Evolutionary conservation across 306 rosid genomes (phyloP), one percentile per base, ranked within the genome.

Genomic region (Casuarina equisetifolia): DNA sequence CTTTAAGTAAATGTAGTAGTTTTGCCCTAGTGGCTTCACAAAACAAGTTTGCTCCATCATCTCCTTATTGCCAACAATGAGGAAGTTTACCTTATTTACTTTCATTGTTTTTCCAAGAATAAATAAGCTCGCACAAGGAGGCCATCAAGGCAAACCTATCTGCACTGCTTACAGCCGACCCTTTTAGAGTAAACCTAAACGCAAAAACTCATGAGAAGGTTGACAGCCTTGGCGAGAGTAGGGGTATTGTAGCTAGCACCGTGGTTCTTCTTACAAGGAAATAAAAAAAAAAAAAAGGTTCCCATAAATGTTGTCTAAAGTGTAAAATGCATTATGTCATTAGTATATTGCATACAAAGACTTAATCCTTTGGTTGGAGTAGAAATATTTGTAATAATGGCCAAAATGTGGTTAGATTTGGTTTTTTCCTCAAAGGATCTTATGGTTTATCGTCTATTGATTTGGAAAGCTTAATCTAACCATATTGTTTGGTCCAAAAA

Each of bases 151-250:
- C 92, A 76, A 90, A 93, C 87, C 88, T 96, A 72, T 88, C 98
- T 73, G 81, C 91, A 73, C 88, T 96, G 75, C 96, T 96, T 42
- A 97, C 96, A 80, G 98, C 87, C 4, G 97, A 96, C 86, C 84
- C 92, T 16, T 79, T 94, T 49, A 91, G 90, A 38, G 98, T 96
- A 74, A 96, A 92, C 83, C 89, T 92, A 72, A 96, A 96, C 70
- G 99, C 97, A 45, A 96, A 96, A 87, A 92, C 99, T 73, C 99
- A 92, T 80, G 99, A 96, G 85, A 96, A 91, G 78, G 98, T 96
- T 7, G 99, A 93, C 81, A 92, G 98, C 83, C 96, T 96, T 15
- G 99, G 99, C 45, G 99, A 96, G 82, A 93, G 91, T 57, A 81
- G 99, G 83, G 91, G 99, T 66, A 91, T 96, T 83, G 99, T 94